These are phyloP conservation scores for Collybia sp. DNA, from an alignment of 768 basidiomycete genomes.

Conservation along the genomic window DNA sequence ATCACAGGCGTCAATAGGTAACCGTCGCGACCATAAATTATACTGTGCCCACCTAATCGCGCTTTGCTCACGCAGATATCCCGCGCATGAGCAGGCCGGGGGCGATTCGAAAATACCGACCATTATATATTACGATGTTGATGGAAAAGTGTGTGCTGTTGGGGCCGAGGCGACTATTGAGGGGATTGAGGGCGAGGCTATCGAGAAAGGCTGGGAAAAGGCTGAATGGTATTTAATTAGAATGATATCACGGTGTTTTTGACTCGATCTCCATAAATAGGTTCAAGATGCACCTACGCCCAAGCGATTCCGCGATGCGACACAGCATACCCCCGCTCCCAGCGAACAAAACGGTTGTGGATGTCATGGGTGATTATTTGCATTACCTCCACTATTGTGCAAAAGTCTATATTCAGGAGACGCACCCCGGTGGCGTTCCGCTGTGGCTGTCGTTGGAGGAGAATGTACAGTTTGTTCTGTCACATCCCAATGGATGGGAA, in stretches of 20 bases:
- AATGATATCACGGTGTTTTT: conserved; percentile 12
- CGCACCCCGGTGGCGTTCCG: conserved; percentile 33
- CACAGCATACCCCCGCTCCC: conserved; percentile 34
- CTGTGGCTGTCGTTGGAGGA: conserved; percentile 37
- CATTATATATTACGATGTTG: conserved; percentile 40
- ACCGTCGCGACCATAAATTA: conserved; percentile 19
- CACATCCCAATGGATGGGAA: conserved; percentile 55
- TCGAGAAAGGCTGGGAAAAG: conserved; percentile 43
- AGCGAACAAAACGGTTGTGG: conserved; percentile 29
- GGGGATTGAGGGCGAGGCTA: conserved; percentile 32
- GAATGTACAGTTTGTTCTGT: conserved; percentile 34
- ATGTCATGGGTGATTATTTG: conserved; percentile 47
- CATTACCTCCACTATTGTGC: conserved; percentile 40
- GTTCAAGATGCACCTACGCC: conserved; percentile 34
- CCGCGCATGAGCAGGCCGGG: conserved; percentile 39
- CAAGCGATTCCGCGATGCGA: conserved; percentile 1
- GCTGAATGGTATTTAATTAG: conserved; percentile 40
- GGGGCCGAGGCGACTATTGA: conserved; percentile 45
- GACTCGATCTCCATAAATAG: conserved; percentile 3
- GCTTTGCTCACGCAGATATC: conserved; percentile 30
- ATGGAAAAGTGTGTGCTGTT: conserved; percentile 32
- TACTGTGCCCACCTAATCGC: conserved; percentile 16
- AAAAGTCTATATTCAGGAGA: conserved; percentile 37
- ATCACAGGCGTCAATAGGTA: conserved; percentile 42
- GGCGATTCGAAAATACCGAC: conserved; percentile 48